Percentiles rank a stretch among this genome's conserved stretches.
Evolutionary conservation across 208 protist species (phyloP).

Genomic region (Naegleria fowleri): DNA sequence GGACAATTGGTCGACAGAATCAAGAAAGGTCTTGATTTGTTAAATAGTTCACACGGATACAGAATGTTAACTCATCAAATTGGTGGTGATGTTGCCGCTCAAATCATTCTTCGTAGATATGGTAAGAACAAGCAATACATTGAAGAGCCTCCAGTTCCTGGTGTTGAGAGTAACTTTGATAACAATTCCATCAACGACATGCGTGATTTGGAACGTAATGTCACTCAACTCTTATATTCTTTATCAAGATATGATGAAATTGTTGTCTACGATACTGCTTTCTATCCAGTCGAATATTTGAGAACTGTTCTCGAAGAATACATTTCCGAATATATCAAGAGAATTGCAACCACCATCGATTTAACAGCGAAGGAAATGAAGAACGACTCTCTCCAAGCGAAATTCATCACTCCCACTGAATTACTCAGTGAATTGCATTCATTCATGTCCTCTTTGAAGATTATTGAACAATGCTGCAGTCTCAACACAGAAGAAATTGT

Average conservation of each 20-base stretch:
- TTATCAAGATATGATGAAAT: neutral
- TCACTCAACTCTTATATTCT: neutral
- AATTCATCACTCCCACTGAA: neutral
- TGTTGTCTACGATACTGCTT: neutral
- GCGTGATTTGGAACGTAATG: neutral
- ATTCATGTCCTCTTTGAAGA: neutral
- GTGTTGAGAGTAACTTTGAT: neutral
- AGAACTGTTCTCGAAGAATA: neutral
- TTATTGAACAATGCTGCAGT: constrained; percentile 25
- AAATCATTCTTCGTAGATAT: neutral
- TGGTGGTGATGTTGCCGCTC: neutral
- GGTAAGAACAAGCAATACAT: neutral
- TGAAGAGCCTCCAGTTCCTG: neutral
- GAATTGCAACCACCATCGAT: neutral
- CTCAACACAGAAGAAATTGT: constrained; percentile 20
- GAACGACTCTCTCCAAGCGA: neutral
- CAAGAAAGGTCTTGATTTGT: neutral
- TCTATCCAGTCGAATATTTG: constrained; percentile 6
- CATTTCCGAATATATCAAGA: neutral
- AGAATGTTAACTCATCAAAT: neutral
- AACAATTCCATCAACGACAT: neutral
- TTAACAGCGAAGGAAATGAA: neutral
- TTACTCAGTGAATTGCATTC: neutral
- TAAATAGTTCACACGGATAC: neutral
- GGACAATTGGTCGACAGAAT: neutral